Conservation (phyloP, 2,329 filamentous ascomycete genomes). For the Neopestalotiopsis sp. region DNA sequence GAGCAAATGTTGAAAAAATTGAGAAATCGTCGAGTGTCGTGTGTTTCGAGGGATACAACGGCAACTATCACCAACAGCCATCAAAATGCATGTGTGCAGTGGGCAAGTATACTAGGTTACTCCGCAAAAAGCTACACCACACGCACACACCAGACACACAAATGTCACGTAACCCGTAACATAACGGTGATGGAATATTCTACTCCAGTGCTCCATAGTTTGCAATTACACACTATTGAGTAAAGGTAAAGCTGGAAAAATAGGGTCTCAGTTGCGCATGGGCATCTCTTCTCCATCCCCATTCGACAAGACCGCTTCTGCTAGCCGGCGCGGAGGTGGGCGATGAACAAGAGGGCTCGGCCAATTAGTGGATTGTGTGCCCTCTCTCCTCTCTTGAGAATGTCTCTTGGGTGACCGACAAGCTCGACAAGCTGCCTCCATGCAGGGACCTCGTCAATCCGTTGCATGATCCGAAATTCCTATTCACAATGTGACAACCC, state of each 20-base stretch:
- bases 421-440: not conserved
- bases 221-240: not conserved
- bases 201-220: conserved; percentile 1
- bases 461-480: not conserved
- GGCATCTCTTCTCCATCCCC: not conserved
- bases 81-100: too few species aligned
- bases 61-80: too few species aligned
- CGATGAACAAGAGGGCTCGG: conserved; percentile 2
- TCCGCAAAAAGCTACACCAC: not conserved
- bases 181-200: not conserved
- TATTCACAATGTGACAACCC: not conserved
- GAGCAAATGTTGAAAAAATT: not conserved
- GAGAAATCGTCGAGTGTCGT: not conserved
- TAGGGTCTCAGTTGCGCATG: not conserved
- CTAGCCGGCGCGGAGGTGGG: conserved; percentile 1
- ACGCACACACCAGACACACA: not conserved
- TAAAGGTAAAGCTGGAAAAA: not conserved
- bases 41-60: not conserved
- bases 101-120: not conserved
- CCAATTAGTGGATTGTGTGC: conserved; percentile 12
- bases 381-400: not conserved
- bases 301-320: not conserved
- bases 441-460: not conserved
- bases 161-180: not conserved
- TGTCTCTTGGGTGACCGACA: not conserved